Evolutionary conservation across 495 filamentous ascomycete species (phyloP).

Genomic region (Astrocystis sublimbata): DNA sequence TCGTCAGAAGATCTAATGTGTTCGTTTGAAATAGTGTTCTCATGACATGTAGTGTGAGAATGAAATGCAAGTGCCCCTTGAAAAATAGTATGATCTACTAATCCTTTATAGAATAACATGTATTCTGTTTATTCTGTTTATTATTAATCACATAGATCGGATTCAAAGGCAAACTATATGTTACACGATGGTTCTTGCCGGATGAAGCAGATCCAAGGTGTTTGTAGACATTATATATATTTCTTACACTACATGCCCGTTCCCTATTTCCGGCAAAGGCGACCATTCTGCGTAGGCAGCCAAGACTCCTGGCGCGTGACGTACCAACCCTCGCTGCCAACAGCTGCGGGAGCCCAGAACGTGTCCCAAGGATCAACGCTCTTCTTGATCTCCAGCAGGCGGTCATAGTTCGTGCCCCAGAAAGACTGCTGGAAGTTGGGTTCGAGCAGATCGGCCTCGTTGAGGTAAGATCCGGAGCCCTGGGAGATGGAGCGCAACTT

Average conservation of each 20-base stretch:
- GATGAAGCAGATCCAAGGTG: too few relatives aligned
- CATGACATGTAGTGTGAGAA: too few relatives aligned
- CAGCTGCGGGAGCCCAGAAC: slow-evolving; percentile 54
- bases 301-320: slow-evolving; percentile 23
- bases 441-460: slow-evolving; percentile 54
- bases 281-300: slow-evolving; percentile 20
- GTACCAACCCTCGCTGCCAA: slow-evolving; percentile 51
- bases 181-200: too few relatives aligned
- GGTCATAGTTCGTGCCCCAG: slow-evolving; percentile 49
- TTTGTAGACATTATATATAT: too few relatives aligned
- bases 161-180: too few relatives aligned
- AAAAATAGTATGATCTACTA: too few relatives aligned
- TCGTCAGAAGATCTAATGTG: too few relatives aligned
- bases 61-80: too few relatives aligned
- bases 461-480: slow-evolving; percentile 43
- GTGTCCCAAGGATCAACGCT: slow-evolving; percentile 50
- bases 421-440: slow-evolving; percentile 61
- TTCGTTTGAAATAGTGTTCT: too few relatives aligned
- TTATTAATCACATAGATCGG: too few relatives aligned
- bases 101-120: too few relatives aligned
- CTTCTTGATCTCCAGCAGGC: slow-evolving; percentile 48
- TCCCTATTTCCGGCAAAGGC: slow-evolving; percentile 8
- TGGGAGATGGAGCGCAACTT: slow-evolving; percentile 41
- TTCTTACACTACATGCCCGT: neutral
- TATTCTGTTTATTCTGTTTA: too few relatives aligned